phyloP scores from a whole-genome alignment of 2,329 filamentous ascomycete genomes.

The Macrophomina pseudophaseolina region DNA sequence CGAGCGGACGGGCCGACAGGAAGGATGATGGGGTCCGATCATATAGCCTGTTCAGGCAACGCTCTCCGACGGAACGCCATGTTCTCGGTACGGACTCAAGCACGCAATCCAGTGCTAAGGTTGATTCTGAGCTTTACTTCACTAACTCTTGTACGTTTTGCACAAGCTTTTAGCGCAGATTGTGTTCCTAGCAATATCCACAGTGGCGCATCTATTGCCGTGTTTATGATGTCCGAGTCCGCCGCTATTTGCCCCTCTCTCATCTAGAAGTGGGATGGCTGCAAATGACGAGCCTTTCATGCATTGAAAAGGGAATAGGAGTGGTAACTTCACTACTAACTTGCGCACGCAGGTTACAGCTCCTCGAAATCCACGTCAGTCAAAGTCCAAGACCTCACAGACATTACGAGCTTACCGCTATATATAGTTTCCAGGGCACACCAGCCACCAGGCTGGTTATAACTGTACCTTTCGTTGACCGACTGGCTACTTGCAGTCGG shows the following conservation, averaged over 20 bases:
- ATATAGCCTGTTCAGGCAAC: neutral
- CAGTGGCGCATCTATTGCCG: neutral
- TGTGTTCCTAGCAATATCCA: neutral
- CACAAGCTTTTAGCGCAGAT: neutral
- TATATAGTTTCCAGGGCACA: no score
- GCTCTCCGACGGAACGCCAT: constrained; percentile 6
- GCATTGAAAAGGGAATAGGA: neutral
- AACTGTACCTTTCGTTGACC: no score
- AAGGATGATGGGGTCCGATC: neutral
- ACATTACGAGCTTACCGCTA: no score
- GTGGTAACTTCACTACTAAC: neutral
- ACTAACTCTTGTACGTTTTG: neutral
- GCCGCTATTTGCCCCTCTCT: neutral
- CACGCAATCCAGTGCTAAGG: neutral
- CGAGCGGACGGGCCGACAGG: constrained; percentile 1
- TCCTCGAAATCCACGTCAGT: neutral
- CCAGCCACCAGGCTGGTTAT: no score
- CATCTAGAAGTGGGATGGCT: neutral
- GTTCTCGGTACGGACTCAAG: neutral
- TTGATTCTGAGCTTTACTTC: constrained; percentile 9
- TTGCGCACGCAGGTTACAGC: neutral
- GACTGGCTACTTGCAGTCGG: no score
- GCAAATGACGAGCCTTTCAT: neutral
- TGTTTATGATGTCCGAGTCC: neutral
- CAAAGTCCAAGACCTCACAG: neutral